phyloP scores from a whole-genome alignment of 2,329 filamentous ascomycete genomes.

The Sporothrix sp. region DNA sequence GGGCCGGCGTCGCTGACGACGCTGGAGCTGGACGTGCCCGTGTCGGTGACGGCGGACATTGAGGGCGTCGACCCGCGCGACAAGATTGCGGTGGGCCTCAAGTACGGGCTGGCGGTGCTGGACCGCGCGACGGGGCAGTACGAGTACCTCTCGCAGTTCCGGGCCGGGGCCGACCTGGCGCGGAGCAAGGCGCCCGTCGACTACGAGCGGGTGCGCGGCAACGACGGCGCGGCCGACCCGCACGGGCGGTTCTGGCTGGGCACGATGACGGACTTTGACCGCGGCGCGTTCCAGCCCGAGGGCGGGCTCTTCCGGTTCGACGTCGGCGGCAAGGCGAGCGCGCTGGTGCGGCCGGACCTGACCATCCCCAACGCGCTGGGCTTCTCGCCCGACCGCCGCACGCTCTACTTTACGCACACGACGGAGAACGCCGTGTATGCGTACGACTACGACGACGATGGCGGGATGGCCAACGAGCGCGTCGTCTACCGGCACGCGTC shows the following conservation, averaged over 20 bases:
- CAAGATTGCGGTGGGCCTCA: conserved; percentile 67
- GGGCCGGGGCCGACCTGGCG: conserved; percentile 21
- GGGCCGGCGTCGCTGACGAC: conserved; percentile 56
- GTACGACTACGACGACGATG: conserved; percentile 64
- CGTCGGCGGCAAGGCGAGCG: conserved; percentile 43
- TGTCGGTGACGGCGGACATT: conserved; percentile 70
- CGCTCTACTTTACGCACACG: conserved; percentile 77
- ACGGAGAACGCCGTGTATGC: conserved; percentile 59
- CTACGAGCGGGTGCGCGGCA: conserved; percentile 54
- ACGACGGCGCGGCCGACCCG: conserved; percentile 75
- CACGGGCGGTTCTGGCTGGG: conserved; percentile 78
- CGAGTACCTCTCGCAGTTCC: conserved; percentile 43
- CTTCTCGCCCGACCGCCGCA: conserved; percentile 64
- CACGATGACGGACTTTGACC: conserved; percentile 66
- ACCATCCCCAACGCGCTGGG: conserved; percentile 78
- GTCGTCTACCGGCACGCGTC: conserved; percentile 63
- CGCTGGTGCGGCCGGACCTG: conserved; percentile 51
- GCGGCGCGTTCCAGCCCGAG: conserved; percentile 50
- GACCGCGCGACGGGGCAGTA: conserved; percentile 50
- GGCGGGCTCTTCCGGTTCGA: conserved; percentile 65
- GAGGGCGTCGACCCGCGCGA: conserved; percentile 50
- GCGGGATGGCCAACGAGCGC: conserved; percentile 56
- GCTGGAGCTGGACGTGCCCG: conserved; percentile 42
- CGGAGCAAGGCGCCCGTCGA: conserved; percentile 19
- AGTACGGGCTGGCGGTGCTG: conserved; percentile 71